A percentile compares a stretch with the other conserved stretches of the same genome.
These are phyloP conservation scores for Andrographis paniculata DNA, from an alignment of 305 asterid species.

Conservation along the genomic window DNA sequence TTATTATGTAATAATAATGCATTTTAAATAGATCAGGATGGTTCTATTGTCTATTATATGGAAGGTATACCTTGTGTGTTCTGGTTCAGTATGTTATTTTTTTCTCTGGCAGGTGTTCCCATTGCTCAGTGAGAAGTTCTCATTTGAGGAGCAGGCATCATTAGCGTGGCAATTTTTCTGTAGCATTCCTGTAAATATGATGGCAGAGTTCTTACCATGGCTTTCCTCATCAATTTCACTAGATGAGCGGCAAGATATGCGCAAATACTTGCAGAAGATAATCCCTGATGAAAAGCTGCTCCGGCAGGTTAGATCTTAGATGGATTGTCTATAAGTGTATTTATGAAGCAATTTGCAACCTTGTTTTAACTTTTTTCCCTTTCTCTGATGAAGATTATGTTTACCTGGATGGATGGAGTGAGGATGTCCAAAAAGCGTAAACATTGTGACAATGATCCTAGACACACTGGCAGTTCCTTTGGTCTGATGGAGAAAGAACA, in stretches of 20 bases:
- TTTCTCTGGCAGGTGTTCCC: conserved; percentile 65
- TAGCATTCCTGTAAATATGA: conserved; percentile 96
- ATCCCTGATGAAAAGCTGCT: conserved; percentile 84
- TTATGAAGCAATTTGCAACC: not conserved
- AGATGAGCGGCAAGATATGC: conserved; percentile 88
- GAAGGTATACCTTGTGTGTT: conserved; percentile 2
- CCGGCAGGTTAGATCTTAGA: conserved; percentile 77
- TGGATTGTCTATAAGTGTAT: conserved; percentile 2
- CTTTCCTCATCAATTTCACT: conserved; percentile 79
- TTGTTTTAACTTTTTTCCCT: conserved; percentile 24
- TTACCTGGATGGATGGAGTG: conserved; percentile 94
- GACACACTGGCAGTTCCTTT: conserved; percentile 26
- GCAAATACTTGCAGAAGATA: conserved; percentile 68
- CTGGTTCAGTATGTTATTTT: conserved; percentile 2
- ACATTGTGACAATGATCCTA: conserved; percentile 41
- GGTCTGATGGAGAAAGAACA: conserved; percentile 27
- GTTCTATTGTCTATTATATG: not conserved
- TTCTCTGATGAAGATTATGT: conserved; percentile 54
- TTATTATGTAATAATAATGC: too few relatives aligned
- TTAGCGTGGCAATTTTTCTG: conserved; percentile 96
- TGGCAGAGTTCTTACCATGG: conserved; percentile 99
- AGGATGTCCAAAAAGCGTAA: conserved; percentile 73
- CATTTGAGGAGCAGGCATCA: conserved; percentile 95
- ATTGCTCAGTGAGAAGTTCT: conserved; percentile 75
- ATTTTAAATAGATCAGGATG: too few relatives aligned